Base-by-base conservation (phyloP, 768 basidiomycete species). In the Amanita muscaria region DNA sequence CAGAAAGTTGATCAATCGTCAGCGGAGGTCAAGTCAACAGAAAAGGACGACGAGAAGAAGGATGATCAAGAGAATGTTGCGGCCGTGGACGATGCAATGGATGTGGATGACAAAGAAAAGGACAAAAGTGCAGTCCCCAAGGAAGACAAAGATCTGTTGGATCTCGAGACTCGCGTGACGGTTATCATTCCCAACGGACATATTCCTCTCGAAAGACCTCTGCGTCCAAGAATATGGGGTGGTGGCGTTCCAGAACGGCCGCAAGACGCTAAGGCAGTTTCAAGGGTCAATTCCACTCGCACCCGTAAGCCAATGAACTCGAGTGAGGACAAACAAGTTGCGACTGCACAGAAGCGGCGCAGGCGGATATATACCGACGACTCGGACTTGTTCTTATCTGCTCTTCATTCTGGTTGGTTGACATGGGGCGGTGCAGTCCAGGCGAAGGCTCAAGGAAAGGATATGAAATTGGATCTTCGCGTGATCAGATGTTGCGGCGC, bases 281-380 rank as follows among this genome's bases (percentile, higher is more conserved):
- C n/a, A n/a, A n/a, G n/a, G n/a, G n/a, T n/a, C n/a, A n/a, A n/a
- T n/a, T n/a, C n/a, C 15, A 34, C n/a, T 18, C 6, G 32, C 14
- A 23, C 35, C 31, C 23, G 34, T 16, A 21, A n/a, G n/a, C n/a
- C n/a, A n/a, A n/a, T n/a, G n/a, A n/a, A n/a, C n/a, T n/a, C 32
- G n/a, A 10, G 14, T n/a, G 44, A 45, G 9, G 35, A 34, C 11
- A 38, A 45, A 25, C 44, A 18, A 34, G 33, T 44, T 12, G 41
- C 30, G 6, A n/a, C 14, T n/a, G 31, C 18, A 9, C 32, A 18
- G 18, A 37, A 35, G 23, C n/a, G 44, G 18, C 46, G 46, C 7
- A 33, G 46, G 27, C 37, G 77, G 37, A 69, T 85, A 27, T 87
- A 87, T 62, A 87, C 84, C 0, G 83, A 87, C 60, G 84, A 87